These are phyloP conservation scores for Pythium monospermum DNA, from an alignment of 352 stramenopile genomes.

Conservation along the genomic window DNA sequence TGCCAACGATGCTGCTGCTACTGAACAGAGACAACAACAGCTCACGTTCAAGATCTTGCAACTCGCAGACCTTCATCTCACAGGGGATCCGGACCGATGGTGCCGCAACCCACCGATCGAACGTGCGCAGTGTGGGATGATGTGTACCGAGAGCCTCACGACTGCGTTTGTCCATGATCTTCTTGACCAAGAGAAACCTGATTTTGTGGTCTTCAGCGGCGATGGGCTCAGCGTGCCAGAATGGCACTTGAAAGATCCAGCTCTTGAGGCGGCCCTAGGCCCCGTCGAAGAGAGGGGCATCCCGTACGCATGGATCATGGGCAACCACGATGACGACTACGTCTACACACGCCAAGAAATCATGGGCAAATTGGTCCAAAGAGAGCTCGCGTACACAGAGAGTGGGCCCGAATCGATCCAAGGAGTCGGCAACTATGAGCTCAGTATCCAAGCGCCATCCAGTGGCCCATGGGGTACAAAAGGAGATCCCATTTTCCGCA, in stretches of 20 bases:
- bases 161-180: constrained; percentile 39
- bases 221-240: constrained; percentile 36
- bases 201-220: constrained; percentile 53
- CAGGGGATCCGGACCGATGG: constrained; percentile 34
- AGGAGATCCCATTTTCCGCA: constrained; percentile 33
- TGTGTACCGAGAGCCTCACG: constrained; percentile 44
- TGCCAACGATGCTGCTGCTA: too few relatives aligned
- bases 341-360: constrained; percentile 40
- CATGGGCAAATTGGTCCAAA: constrained; percentile 29
- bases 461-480: constrained; percentile 23
- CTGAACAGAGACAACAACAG: too few relatives aligned
- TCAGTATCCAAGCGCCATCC: constrained; percentile 32
- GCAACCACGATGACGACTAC: constrained; percentile 56
- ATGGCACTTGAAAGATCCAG: constrained; percentile 20
- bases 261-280: constrained; percentile 33
- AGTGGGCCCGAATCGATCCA: constrained; percentile 30
- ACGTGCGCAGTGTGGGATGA: constrained; percentile 22
- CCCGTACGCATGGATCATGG: constrained; percentile 52
- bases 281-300: constrained; percentile 36
- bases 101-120: constrained; percentile 17
- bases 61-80: constrained; percentile 50
- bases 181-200: constrained; percentile 38
- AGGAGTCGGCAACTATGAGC: constrained; percentile 53
- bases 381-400: constrained; percentile 39
- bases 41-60: constrained; percentile 58